Evolutionary conservation across 2,329 filamentous ascomycete species (phyloP), one percentile per base, ranked within the genome.

Genomic region (Aspergillus pseudoglaucus): DNA sequence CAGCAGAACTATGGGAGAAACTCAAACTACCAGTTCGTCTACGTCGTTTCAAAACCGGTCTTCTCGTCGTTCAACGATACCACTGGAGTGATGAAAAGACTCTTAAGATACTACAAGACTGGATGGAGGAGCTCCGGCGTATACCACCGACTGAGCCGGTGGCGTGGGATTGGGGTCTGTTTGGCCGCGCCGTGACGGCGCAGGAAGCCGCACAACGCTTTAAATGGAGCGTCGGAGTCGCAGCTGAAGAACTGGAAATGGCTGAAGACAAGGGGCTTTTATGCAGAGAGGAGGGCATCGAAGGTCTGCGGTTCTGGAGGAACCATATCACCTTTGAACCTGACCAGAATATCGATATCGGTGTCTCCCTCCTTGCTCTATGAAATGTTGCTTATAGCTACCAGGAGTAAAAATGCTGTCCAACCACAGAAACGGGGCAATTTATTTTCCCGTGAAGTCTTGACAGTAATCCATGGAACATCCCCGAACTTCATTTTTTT

Each of bases 141-240:
- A 76, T 82, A 43, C 79, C 82, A 5, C 84, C 84, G 0, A 77
- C 82, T 1, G 75, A 74, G n/a, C 79, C 85, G 3, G 76, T 84
- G 30, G 58, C 76, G 0, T 93, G 87, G 87, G 84, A 94, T 59
- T 88, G 85, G 85, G 76, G 75, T 42, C 60, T 75, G 37, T 96
- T 89, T 65, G 90, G 93, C 0, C 80, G 84, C 47, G 90, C 93
- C 8, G 84, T 97, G 23, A 96, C 90, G 12, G 89, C 90, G 1
- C 88, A 93, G 62, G 90, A 97, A 62, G 82, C 83, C 0, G 93
- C 93, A 0, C 88, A 94, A 66, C 77, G 82, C 44, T 98, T 98
- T 68, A 88, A 90, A 5, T 98, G 93, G 93, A 97, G 93, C 64
- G 85, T 98, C 6, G 93, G 93, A 7, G 91, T 98, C 18, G 93